phyloP scores from a whole-genome alignment of 306 rosid genomes.

The Casuarina glauca region DNA sequence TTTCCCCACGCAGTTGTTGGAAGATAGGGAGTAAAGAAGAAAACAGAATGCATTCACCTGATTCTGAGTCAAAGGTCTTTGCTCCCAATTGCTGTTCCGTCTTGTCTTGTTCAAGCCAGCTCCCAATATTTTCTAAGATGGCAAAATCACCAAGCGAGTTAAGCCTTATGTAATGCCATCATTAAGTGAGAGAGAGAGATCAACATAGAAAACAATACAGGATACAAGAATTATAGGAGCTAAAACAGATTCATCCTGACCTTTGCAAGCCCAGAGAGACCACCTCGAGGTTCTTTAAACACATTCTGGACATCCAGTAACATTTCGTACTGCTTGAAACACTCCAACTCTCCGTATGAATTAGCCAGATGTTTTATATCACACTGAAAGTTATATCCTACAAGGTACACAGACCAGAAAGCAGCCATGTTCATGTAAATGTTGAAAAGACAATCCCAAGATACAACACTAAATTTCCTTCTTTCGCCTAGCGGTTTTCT shows the following conservation, averaged over 20 bases:
- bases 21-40: background rate
- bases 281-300: slow-evolving; percentile 76
- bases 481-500: background rate
- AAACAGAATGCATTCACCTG: slow-evolving; percentile 52
- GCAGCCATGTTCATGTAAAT: slow-evolving; percentile 22
- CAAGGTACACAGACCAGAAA: slow-evolving; percentile 34
- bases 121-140: slow-evolving; percentile 78
- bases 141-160: slow-evolving; percentile 23
- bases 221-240: slow-evolving; percentile 15
- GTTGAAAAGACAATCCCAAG: background rate
- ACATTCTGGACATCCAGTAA: slow-evolving; percentile 79
- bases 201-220: background rate
- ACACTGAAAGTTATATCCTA: slow-evolving; percentile 92
- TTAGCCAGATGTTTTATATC: slow-evolving; percentile 81
- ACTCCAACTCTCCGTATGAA: slow-evolving; percentile 68
- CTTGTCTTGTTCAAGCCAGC: slow-evolving; percentile 90
- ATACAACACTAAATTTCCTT: background rate
- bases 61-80: slow-evolving; percentile 73
- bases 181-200: slow-evolving; percentile 15
- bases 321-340: slow-evolving; percentile 84
- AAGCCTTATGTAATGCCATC: slow-evolving; percentile 14
- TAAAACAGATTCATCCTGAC: slow-evolving; percentile 35
- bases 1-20: background rate
- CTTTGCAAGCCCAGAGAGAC: slow-evolving; percentile 85
- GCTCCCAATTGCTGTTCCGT: slow-evolving; percentile 96